phyloP scores from a whole-genome alignment of 768 basidiomycete genomes.

The Macrolepiota dolichaula region DNA sequence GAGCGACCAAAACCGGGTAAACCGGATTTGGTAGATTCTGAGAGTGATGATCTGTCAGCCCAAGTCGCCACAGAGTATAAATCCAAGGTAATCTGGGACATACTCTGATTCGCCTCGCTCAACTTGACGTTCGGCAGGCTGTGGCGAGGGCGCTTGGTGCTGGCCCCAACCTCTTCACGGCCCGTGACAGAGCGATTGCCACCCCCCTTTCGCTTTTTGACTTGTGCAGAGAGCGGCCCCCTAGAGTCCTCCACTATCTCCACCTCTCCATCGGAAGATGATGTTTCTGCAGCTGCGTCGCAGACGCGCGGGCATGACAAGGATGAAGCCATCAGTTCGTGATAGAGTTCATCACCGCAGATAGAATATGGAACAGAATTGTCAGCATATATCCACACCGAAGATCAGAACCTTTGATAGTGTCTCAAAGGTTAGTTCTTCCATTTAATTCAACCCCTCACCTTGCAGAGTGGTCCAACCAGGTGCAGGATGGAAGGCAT shows the following conservation, averaged over 20 bases:
- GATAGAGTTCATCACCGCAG: neutral
- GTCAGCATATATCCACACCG: neutral
- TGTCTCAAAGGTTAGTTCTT: neutral
- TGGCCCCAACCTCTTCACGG: neutral
- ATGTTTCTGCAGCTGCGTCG: neutral
- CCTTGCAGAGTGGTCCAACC: conserved; percentile 7
- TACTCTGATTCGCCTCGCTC: neutral
- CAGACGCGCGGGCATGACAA: neutral
- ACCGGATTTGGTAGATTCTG: neutral
- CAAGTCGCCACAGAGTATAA: neutral
- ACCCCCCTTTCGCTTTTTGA: conserved; percentile 4
- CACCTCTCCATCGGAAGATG: neutral
- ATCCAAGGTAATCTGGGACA: neutral
- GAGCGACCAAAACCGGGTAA: neutral
- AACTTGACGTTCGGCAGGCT: neutral
- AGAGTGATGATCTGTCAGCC: neutral
- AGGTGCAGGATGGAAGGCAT: neutral
- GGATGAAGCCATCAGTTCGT: neutral
- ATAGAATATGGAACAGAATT: neutral
- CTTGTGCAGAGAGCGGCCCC: neutral
- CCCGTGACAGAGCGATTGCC: neutral
- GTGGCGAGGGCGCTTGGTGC: conserved; percentile 2
- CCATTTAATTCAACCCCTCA: neutral
- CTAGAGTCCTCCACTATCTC: neutral
- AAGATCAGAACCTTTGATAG: neutral